Percentiles rank a stretch among this genome's conserved stretches.
phyloP scores from a whole-genome alignment of 2,329 filamentous ascomycete species.

The Didymella glomerata region DNA sequence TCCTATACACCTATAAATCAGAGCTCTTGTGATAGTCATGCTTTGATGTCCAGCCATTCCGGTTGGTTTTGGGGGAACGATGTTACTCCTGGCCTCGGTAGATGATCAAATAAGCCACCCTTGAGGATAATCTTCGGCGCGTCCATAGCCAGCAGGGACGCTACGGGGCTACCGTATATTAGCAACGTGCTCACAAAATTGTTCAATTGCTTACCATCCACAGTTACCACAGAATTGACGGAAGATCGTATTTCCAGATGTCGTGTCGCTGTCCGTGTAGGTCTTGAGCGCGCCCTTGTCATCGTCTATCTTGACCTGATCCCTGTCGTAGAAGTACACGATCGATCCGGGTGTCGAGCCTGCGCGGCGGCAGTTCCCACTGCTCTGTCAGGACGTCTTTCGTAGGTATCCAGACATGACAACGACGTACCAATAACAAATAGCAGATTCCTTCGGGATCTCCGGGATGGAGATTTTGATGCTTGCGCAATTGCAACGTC shows the following conservation, averaged over 20 bases:
- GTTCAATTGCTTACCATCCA: constrained; percentile 32
- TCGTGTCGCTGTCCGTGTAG: constrained; percentile 41
- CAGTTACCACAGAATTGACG: constrained; percentile 45
- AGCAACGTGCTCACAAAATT: neutral
- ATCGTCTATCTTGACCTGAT: constrained; percentile 35
- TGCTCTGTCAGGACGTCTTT: constrained; percentile 11
- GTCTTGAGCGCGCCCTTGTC: constrained; percentile 31
- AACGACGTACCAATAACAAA: constrained; percentile 43
- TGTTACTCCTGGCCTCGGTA: constrained; percentile 27
- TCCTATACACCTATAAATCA: neutral
- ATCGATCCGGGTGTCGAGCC: constrained; percentile 34
- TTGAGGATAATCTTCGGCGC: constrained; percentile 36
- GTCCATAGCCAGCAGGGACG: constrained; percentile 26
- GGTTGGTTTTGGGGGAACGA: constrained; percentile 33
- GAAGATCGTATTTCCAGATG: constrained; percentile 37
- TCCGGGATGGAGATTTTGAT: constrained; percentile 39
- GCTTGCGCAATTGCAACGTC: constrained; percentile 44
- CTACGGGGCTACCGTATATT: constrained; percentile 31
- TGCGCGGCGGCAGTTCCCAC: constrained; percentile 43
- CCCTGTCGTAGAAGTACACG: constrained; percentile 34
- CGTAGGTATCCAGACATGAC: no score
- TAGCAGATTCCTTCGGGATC: constrained; percentile 30
- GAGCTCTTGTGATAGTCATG: constrained; percentile 1
- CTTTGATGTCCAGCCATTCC: constrained; percentile 36
- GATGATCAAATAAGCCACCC: constrained; percentile 38